Evolutionary conservation across 108 stramenopile genomes (phyloP).

Genomic region (Nitzschia palea): DNA sequence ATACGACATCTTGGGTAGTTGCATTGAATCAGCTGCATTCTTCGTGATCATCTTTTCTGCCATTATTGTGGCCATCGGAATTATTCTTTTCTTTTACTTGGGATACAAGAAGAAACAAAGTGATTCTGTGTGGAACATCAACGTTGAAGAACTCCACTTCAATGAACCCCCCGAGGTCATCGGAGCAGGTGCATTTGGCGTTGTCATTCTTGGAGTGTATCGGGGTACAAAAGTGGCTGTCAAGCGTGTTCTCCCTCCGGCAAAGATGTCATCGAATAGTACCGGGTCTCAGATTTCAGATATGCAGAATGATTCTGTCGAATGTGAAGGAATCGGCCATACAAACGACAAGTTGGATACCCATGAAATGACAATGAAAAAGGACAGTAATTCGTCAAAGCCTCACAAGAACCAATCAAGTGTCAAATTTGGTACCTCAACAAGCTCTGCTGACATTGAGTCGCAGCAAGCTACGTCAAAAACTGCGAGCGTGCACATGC

Average conservation of each 20-base stretch:
- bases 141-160: slow-evolving; percentile 25
- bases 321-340: neutral
- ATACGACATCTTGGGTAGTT: neutral
- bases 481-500: slow-evolving; percentile 44
- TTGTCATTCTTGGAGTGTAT: slow-evolving; percentile 42
- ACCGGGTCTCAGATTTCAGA: too few species aligned
- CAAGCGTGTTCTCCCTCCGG: slow-evolving; percentile 42
- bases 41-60: slow-evolving; percentile 6
- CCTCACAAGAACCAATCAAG: neutral
- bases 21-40: slow-evolving; percentile 2
- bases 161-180: slow-evolving; percentile 30
- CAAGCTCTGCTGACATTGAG: neutral
- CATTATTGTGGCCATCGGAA: neutral
- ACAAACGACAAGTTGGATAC: neutral
- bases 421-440: neutral
- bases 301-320: neutral
- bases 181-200: slow-evolving; percentile 43
- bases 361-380: neutral
- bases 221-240: slow-evolving; percentile 48
- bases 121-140: slow-evolving; percentile 24
- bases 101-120: slow-evolving; percentile 14
- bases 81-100: slow-evolving; percentile 3
- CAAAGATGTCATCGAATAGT: neutral
- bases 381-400: neutral
- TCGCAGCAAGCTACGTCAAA: neutral